Conservation (phyloP, 257 asterid species). For the Solanum commersonii region DNA sequence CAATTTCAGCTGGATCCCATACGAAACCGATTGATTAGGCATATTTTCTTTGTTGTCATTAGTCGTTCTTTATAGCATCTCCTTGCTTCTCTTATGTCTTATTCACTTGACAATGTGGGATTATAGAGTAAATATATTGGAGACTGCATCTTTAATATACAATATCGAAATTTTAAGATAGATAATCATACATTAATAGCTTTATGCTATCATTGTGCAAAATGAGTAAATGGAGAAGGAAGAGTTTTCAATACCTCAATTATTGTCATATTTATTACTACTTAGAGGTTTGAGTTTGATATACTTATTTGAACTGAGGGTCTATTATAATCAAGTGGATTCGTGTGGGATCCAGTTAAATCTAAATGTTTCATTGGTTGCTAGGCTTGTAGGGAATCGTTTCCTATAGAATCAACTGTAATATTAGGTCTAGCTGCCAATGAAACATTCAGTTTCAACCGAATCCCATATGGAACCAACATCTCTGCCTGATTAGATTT, state of each 20-base stretch:
- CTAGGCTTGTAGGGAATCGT: too few species aligned
- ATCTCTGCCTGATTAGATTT: too few species aligned
- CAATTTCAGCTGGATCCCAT: neutral
- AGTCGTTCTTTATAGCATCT: neutral
- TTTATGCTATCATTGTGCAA: neutral
- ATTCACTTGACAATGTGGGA: neutral
- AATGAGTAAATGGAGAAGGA: slow-evolving; percentile 28
- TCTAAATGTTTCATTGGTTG: too few species aligned
- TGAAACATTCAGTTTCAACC: neutral
- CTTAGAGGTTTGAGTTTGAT: too few species aligned
- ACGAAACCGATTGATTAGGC: neutral
- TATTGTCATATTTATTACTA: too few species aligned
- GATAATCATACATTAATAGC: slow-evolving; percentile 35
- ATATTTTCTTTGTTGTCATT: neutral
- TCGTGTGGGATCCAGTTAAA: too few species aligned
- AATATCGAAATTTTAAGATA: slow-evolving; percentile 50
- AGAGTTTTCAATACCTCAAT: neutral
- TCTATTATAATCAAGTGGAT: too few species aligned
- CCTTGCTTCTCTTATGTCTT: too few species aligned
- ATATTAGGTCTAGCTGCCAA: too few species aligned
- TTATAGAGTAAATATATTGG: slow-evolving; percentile 49
- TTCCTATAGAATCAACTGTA: too few species aligned
- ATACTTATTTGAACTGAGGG: too few species aligned
- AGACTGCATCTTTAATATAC: slow-evolving; percentile 58
- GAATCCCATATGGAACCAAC: neutral